A percentile compares a stretch with the other conserved stretches of the same genome.
phyloP scores from a whole-genome alignment of 1,139 yeast species.

The Candida sp. region DNA sequence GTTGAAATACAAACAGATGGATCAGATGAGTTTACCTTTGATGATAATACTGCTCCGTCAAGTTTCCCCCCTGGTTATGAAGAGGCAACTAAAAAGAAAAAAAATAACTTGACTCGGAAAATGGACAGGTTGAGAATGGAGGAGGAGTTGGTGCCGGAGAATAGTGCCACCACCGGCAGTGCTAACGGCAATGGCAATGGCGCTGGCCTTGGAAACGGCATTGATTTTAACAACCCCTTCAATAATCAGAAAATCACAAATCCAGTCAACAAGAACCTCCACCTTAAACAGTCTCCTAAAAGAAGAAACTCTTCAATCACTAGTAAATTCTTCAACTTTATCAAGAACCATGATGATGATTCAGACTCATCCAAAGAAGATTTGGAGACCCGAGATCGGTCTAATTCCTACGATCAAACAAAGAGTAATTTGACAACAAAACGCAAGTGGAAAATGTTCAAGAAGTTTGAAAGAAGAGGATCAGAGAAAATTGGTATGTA shows the following conservation, averaged over 20 bases:
- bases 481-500: constrained; percentile 41
- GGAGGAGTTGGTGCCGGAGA: too few species aligned
- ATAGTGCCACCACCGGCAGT: background rate
- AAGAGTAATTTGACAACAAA: constrained; percentile 30
- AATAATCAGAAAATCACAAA: background rate
- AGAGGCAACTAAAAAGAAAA: background rate
- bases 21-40: background rate
- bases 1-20: background rate
- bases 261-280: background rate
- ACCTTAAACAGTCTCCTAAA: background rate
- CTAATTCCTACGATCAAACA: constrained; percentile 35
- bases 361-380: background rate
- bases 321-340: constrained; percentile 10
- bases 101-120: too few species aligned
- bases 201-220: background rate
- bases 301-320: constrained; percentile 14
- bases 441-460: constrained; percentile 13
- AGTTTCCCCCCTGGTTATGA: background rate
- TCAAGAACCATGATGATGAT: constrained; percentile 2
- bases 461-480: constrained; percentile 17
- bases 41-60: background rate
- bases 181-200: background rate
- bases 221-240: background rate
- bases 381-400: constrained; percentile 2
- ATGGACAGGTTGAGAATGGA: too few species aligned